Conservation (phyloP, 2,329 filamentous ascomycete species). For the Pestalotiopsis sp. region DNA sequence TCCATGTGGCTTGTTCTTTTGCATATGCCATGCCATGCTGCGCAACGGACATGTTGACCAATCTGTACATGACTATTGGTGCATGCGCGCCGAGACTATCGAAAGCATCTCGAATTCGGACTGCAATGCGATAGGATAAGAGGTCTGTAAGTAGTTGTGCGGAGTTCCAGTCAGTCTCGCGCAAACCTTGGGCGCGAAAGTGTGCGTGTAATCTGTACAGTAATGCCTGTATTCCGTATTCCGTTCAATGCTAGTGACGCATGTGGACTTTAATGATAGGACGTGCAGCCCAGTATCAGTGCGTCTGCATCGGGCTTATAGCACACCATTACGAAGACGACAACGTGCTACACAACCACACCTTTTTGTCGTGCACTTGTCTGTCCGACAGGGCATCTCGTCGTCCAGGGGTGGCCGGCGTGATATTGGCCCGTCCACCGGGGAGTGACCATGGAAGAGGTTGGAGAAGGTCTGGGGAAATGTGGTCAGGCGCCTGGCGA, state of each 20-base stretch:
- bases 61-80: conserved; percentile 2
- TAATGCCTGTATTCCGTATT: background rate
- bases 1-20: background rate
- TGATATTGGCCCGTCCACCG: background rate
- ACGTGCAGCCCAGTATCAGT: background rate
- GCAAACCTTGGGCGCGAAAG: background rate
- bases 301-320: conserved; percentile 1
- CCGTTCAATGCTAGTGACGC: background rate
- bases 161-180: background rate
- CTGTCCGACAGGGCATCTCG: background rate
- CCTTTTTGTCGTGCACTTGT: background rate
- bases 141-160: background rate
- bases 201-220: background rate
- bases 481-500: background rate
- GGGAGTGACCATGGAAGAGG: background rate
- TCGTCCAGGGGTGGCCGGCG: background rate
- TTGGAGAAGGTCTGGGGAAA: background rate
- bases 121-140: background rate
- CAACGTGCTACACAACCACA: background rate
- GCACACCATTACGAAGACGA: background rate
- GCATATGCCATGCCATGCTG: background rate
- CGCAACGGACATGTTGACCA: background rate
- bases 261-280: background rate
- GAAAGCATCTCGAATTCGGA: background rate
- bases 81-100: conserved; percentile 3